Percentiles rank a stretch among this genome's conserved stretches.
phyloP scores from a whole-genome alignment of 176 grass and related monocot genomes.

The Areca catechu region DNA sequence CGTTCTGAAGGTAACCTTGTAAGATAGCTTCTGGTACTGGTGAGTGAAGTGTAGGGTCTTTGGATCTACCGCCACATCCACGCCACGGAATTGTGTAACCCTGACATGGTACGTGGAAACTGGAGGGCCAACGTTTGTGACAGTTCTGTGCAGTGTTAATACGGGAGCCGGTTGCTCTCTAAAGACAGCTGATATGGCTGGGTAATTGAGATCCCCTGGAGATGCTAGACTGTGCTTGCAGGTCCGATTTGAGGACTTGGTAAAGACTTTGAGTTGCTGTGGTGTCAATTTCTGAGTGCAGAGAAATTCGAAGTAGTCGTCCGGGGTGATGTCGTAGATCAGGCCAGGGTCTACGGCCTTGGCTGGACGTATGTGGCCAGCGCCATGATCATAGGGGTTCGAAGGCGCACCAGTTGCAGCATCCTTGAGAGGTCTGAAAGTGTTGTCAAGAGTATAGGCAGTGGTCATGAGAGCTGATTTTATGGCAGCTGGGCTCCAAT shows the following conservation, averaged over 20 bases:
- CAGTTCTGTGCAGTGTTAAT: slow-evolving; percentile 50
- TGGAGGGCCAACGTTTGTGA: slow-evolving; percentile 74
- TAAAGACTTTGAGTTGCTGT: slow-evolving; percentile 69
- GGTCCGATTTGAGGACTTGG: slow-evolving; percentile 58
- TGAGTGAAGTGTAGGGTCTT: slow-evolving; percentile 50
- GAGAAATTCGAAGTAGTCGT: slow-evolving; percentile 82
- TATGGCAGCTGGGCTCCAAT: slow-evolving; percentile 88
- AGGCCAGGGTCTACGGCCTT: slow-evolving; percentile 70
- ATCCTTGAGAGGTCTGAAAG: slow-evolving; percentile 52
- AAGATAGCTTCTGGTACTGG: slow-evolving; percentile 66
- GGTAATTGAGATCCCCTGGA: slow-evolving; percentile 76
- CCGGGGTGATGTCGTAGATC: slow-evolving; percentile 68
- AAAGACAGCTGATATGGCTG: slow-evolving; percentile 78
- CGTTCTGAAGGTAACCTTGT: slow-evolving; percentile 60
- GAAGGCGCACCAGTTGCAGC: slow-evolving; percentile 67
- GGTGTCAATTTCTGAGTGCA: slow-evolving; percentile 80
- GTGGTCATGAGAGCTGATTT: slow-evolving; percentile 99
- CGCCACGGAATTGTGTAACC: slow-evolving; percentile 59
- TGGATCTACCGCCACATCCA: slow-evolving; percentile 48
- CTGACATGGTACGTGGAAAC: slow-evolving; percentile 54
- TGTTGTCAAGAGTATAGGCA: slow-evolving; percentile 93
- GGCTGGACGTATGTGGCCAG: slow-evolving; percentile 78
- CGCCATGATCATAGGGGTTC: slow-evolving; percentile 75
- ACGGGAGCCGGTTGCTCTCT: slow-evolving; percentile 22
- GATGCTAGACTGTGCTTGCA: slow-evolving; percentile 64